phyloP scores from a whole-genome alignment of 1,139 yeast species.

The Hansenula lynferdii region DNA sequence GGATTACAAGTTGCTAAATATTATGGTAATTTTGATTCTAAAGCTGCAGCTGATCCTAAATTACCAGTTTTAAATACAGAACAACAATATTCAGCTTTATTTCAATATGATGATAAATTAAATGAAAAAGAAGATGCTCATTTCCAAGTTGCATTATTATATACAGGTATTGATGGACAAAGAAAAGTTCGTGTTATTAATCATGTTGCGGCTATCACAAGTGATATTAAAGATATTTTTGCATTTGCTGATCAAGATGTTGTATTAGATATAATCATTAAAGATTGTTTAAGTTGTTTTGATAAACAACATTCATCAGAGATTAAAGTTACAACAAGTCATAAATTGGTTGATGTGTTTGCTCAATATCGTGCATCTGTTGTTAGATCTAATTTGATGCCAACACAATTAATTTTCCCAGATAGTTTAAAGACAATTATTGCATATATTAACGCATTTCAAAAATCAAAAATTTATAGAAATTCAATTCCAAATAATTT shows the following conservation, averaged over 20 bases:
- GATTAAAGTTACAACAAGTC: slow-evolving; percentile 58
- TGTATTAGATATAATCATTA: slow-evolving; percentile 62
- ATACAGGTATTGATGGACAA: slow-evolving; percentile 71
- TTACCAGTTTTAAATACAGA: slow-evolving; percentile 63
- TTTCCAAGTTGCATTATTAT: slow-evolving; percentile 86
- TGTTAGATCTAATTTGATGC: slow-evolving; percentile 40
- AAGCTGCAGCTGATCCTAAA: slow-evolving; percentile 49
- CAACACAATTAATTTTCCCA: slow-evolving; percentile 76
- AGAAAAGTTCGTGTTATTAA: slow-evolving; percentile 85
- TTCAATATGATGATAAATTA: slow-evolving; percentile 74
- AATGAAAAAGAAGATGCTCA: slow-evolving; percentile 74
- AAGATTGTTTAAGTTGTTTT: slow-evolving; percentile 45
- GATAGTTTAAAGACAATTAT: slow-evolving; percentile 74
- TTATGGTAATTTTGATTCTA: slow-evolving; percentile 47
- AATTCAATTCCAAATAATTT: slow-evolving; percentile 47
- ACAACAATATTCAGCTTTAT: slow-evolving; percentile 65
- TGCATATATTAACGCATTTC: slow-evolving; percentile 59
- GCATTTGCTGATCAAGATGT: slow-evolving; percentile 85
- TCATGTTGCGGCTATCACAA: slow-evolving; percentile 75
- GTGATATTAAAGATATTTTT: slow-evolving; percentile 68
- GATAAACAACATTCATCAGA: slow-evolving; percentile 43
- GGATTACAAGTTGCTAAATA: slow-evolving; percentile 84
- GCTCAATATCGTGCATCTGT: slow-evolving; percentile 68
- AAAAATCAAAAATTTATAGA: slow-evolving; percentile 63
- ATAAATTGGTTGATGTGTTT: slow-evolving; percentile 65